A percentile compares a stretch with the other conserved stretches of the same genome.
Conservation (phyloP, 1,284 basidiomycete genomes). For the Gomphus bonarii region DNA sequence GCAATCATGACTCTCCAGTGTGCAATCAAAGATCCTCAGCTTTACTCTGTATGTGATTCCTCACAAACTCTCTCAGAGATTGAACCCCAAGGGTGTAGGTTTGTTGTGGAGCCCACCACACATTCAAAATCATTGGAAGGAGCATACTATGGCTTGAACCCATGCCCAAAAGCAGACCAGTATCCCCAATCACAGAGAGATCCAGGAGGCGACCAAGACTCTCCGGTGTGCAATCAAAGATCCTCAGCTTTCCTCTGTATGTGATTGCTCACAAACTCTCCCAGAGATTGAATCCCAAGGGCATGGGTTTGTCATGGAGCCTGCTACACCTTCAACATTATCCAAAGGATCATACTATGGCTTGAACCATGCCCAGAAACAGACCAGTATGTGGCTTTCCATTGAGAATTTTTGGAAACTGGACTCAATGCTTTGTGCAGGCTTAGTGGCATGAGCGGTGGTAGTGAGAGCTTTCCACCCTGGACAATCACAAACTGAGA, state of each 20-base stretch:
- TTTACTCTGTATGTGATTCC: background rate
- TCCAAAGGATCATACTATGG: conserved; percentile 12
- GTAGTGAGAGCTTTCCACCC: conserved; percentile 38
- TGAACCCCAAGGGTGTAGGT: background rate
- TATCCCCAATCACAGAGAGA: conserved; percentile 42
- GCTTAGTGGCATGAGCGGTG: conserved; percentile 25
- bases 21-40: conserved; percentile 36
- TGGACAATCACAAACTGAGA: conserved; percentile 63
- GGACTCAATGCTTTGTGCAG: conserved; percentile 40
- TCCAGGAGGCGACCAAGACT: conserved; percentile 72
- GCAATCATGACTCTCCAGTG: conserved; percentile 72
- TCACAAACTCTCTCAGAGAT: background rate
- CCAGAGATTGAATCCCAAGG: background rate
- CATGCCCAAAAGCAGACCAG: conserved; percentile 16
- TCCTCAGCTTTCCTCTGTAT: background rate
- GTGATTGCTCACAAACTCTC: background rate
- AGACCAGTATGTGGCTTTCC: conserved; percentile 19
- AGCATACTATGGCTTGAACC: conserved; percentile 8
- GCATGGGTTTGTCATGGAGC: conserved; percentile 1
- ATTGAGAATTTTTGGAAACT: conserved; percentile 36
- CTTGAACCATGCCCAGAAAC: conserved; percentile 9
- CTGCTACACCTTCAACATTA: conserved; percentile 15
- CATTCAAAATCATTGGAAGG: conserved; percentile 14
- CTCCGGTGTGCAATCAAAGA: conserved; percentile 57
- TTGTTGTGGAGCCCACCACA: conserved; percentile 13